Percentiles rank a stretch among this genome's conserved stretches.
phyloP scores from a whole-genome alignment of 169 alveolate genomes.

The Theileria equi region DNA sequence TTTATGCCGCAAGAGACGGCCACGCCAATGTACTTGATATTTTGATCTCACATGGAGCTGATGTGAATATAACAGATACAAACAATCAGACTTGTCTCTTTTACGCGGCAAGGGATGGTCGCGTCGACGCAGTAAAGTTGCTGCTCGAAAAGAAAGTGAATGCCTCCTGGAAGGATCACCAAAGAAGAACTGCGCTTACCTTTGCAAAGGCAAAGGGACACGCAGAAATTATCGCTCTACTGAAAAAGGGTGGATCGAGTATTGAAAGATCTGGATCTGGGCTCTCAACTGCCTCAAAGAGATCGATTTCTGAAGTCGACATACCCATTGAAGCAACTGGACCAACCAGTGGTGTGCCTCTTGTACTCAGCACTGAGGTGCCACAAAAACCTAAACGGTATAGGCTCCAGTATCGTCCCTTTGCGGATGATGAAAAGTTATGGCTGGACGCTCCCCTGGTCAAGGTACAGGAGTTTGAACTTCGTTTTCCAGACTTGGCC shows the following conservation, averaged over 20 bases:
- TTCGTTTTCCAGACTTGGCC: conserved; percentile 80
- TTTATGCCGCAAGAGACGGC: conserved; percentile 92
- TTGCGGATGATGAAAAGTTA: conserved; percentile 72
- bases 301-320: not conserved
- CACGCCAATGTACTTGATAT: conserved; percentile 76
- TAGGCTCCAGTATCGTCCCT: conserved; percentile 76
- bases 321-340: not conserved
- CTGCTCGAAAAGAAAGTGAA: conserved; percentile 85
- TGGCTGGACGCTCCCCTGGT: conserved; percentile 84
- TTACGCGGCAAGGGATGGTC: conserved; percentile 89
- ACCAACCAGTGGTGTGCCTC: conserved; percentile 48
- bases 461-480: conserved; percentile 79
- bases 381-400: conserved; percentile 60
- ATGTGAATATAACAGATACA: conserved; percentile 82
- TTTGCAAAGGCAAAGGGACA: conserved; percentile 88
- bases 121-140: conserved; percentile 84
- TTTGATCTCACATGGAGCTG: conserved; percentile 81
- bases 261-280: not conserved
- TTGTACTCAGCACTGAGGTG: conserved; percentile 6
- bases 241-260: conserved; percentile 44
- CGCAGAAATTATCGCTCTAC: conserved; percentile 77
- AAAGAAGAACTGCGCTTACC: conserved; percentile 84
- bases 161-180: conserved; percentile 82
- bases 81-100: conserved; percentile 87
- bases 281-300: not conserved